Base-by-base conservation (phyloP, 1,139 yeast species). In the Arxiozyma telluris region DNA sequence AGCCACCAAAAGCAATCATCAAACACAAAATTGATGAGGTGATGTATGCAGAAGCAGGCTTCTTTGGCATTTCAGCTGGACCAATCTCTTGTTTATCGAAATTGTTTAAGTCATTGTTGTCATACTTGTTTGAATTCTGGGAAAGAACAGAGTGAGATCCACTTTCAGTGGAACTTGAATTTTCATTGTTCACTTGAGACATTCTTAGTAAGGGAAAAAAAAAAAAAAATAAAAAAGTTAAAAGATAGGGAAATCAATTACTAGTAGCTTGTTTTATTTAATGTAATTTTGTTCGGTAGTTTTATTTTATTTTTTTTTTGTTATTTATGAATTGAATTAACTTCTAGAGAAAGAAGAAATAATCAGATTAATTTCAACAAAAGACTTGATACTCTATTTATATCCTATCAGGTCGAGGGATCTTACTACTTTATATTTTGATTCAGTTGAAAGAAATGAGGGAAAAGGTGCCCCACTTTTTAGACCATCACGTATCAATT, bases 1-100 rank as follows among this genome's bases (percentile, higher is more conserved):
- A 74, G 67, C 87, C 87, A 71, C 84, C 86, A 59, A 81, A 80
- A 57, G 86, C 84, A 55, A 74, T 80, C 75, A 65, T 72, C 68
- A 62, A 69, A 71, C 76, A 73, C 41, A 52, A 44, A 18, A 52
- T 49, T 7, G 55, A 50, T 44, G 51, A 50, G 9, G 53, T 50
- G 11, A 53, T 49, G n/a, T 50, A 50, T 44, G 53, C 55, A 23
- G 55, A 53, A 41, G 55, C 55, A 12, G 53, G 53, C n/a, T 53
- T 53, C 46, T 47, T 53, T 47, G 55, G 55, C 47, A 53, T 50
- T 50, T 50, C 55, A 9, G 48, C 50, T 20, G 54, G 44, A 22
- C 43, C 38, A 22, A 34, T 22, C 41, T 50, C 46, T 12, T 41
- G 18, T 20, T 22, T 22, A 11, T 46, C 41, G 34, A 41, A 17